Percentiles rank a stretch among this genome's conserved stretches.
Evolutionary conservation across 192 early-diverging fungal species (phyloP).

Genomic region (Spizellomyces sp.): DNA sequence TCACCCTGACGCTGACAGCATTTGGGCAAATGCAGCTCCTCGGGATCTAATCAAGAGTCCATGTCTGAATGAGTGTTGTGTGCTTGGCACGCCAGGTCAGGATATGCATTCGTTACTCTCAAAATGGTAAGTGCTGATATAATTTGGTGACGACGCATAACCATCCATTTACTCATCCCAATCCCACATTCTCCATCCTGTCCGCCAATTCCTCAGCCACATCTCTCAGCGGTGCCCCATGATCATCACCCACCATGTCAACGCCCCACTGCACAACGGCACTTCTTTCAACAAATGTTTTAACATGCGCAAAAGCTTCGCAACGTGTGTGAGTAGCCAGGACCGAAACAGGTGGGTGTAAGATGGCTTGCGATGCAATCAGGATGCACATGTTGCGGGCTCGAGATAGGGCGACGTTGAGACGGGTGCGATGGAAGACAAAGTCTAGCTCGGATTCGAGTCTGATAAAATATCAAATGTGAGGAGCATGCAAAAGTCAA

Average conservation of each 20-base stretch:
- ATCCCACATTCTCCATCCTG: no score
- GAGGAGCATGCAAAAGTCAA: background rate
- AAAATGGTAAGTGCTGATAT: no score
- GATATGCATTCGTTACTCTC: no score
- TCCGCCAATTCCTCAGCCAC: no score
- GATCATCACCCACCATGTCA: background rate
- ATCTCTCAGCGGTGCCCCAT: background rate
- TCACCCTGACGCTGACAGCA: no score
- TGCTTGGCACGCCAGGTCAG: no score
- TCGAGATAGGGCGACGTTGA: conserved; percentile 45
- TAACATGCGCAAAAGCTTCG: conserved; percentile 31
- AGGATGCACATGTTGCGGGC: conserved; percentile 37
- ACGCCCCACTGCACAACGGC: conserved; percentile 9
- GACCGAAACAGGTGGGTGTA: conserved; percentile 25
- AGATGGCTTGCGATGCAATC: conserved; percentile 16
- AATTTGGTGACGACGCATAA: no score
- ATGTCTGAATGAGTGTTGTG: no score
- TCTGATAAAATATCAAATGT: background rate
- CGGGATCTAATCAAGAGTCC: no score
- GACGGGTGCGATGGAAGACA: conserved; percentile 30
- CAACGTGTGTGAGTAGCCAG: conserved; percentile 8
- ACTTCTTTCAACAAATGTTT: conserved; percentile 14
- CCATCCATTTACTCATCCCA: no score
- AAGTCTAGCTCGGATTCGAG: conserved; percentile 38
- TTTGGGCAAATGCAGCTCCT: no score